These are phyloP conservation scores for Camellia oleifera DNA, from an alignment of 179 eudicot genomes.

Conservation along the genomic window DNA sequence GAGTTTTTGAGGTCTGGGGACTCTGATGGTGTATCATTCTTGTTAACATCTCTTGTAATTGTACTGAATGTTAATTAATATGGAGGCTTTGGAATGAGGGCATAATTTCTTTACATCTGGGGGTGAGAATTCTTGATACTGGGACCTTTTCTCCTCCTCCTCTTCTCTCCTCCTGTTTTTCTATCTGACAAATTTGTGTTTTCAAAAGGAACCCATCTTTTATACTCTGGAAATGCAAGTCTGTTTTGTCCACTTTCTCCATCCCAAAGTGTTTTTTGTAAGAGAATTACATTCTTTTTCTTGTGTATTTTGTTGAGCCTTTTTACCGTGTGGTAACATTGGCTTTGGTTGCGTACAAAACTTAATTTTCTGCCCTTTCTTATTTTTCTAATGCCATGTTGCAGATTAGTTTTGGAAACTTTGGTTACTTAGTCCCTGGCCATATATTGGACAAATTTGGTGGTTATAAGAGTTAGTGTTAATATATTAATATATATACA, in stretches of 20 bases:
- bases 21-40: slow-evolving; percentile 1
- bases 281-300: background rate
- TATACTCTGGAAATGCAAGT: too few relatives aligned
- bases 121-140: slow-evolving; percentile 9
- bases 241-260: background rate
- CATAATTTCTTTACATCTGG: background rate
- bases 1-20: slow-evolving; percentile 24
- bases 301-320: background rate
- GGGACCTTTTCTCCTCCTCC: too few relatives aligned
- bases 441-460: slow-evolving; percentile 10
- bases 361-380: background rate
- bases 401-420: background rate
- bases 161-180: background rate
- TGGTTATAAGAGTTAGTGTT: slow-evolving; percentile 20
- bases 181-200: background rate
- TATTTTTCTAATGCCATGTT: slow-evolving; percentile 2
- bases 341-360: background rate
- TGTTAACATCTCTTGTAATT: slow-evolving; percentile 13
- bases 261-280: too few relatives aligned
- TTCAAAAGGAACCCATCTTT: background rate
- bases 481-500: too few relatives aligned
- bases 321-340: background rate
- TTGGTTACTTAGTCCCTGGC: slow-evolving; percentile 3
- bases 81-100: slow-evolving; percentile 1
- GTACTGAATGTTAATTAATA: background rate